These are phyloP conservation scores for Entomortierella lignicola DNA, from an alignment of 192 early-diverging fungal genomes.

Conservation along the genomic window DNA sequence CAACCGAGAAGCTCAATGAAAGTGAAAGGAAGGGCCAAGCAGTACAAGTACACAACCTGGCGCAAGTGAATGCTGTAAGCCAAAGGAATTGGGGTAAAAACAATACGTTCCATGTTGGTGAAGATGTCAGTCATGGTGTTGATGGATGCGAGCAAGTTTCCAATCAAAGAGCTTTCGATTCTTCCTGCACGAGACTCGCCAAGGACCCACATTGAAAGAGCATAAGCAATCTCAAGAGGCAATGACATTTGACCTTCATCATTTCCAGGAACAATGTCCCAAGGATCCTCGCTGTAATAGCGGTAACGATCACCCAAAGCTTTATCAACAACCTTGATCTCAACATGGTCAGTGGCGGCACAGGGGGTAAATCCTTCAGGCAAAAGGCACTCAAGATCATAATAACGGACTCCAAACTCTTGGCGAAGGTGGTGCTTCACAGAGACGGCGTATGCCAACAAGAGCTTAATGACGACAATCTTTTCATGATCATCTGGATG, in stretches of 20 bases:
- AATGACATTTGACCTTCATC: constrained; percentile 50
- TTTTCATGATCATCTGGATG: constrained; percentile 56
- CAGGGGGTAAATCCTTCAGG: constrained; percentile 54
- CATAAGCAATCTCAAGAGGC: constrained; percentile 54
- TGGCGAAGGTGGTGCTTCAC: constrained; percentile 64
- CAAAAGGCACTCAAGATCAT: constrained; percentile 62
- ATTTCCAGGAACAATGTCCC: constrained; percentile 34
- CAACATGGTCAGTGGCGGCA: constrained; percentile 34
- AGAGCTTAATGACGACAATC: constrained; percentile 52
- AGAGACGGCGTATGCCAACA: constrained; percentile 59
- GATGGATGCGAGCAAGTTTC: constrained; percentile 33
- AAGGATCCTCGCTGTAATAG: constrained; percentile 44
- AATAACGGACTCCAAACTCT: constrained; percentile 63
- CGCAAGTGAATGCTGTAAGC: constrained; percentile 76
- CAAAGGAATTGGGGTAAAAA: constrained; percentile 75
- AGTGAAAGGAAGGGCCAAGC: constrained; percentile 54
- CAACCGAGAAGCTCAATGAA: constrained; percentile 43
- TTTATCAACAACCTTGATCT: constrained; percentile 33
- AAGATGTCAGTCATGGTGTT: constrained; percentile 57
- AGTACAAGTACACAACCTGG: constrained; percentile 57
- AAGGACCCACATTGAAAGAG: constrained; percentile 46
- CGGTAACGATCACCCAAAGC: constrained; percentile 33
- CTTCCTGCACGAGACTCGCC: constrained; percentile 41
- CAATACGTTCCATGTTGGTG: constrained; percentile 73
- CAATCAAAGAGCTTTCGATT: constrained; percentile 42